phyloP scores from a whole-genome alignment of 345 rosid genomes.

The Abelmoschus esculentus region DNA sequence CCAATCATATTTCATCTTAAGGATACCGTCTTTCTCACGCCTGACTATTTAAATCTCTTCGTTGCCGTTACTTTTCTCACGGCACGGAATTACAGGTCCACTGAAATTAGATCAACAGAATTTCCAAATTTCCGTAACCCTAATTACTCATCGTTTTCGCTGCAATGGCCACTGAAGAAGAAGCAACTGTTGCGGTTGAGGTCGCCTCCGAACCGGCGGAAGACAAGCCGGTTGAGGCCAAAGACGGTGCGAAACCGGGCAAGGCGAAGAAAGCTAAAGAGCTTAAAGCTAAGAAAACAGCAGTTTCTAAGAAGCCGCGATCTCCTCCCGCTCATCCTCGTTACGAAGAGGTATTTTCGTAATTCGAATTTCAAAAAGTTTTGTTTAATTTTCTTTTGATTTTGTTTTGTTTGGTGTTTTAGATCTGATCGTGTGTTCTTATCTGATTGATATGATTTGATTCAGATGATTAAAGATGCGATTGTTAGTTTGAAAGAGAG shows the following conservation, averaged over 20 bases:
- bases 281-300: conserved; percentile 39
- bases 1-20: conserved; percentile 49
- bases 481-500: conserved; percentile 65
- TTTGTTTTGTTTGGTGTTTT: not conserved
- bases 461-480: conserved; percentile 73
- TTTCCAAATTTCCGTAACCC: not conserved
- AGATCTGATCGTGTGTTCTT: conserved; percentile 19
- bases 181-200: conserved; percentile 28
- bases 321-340: conserved; percentile 48
- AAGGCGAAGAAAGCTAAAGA: conserved; percentile 44
- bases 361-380: not conserved
- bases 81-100: not conserved
- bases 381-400: no score
- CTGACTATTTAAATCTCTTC: conserved; percentile 49
- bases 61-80: conserved; percentile 10
- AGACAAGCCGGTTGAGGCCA: conserved; percentile 21
- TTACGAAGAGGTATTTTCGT: conserved; percentile 49
- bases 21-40: conserved; percentile 28
- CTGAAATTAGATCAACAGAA: not conserved
- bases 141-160: not conserved
- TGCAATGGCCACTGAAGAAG: conserved; percentile 35
- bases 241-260: conserved; percentile 28
- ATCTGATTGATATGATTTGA: not conserved
- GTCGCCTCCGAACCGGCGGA: conserved; percentile 18
- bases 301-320: conserved; percentile 34